A percentile compares a stretch with the other conserved stretches of the same genome.
Conservation (phyloP, 2,329 filamentous ascomycete species). For the Fusarium subtropicale region DNA sequence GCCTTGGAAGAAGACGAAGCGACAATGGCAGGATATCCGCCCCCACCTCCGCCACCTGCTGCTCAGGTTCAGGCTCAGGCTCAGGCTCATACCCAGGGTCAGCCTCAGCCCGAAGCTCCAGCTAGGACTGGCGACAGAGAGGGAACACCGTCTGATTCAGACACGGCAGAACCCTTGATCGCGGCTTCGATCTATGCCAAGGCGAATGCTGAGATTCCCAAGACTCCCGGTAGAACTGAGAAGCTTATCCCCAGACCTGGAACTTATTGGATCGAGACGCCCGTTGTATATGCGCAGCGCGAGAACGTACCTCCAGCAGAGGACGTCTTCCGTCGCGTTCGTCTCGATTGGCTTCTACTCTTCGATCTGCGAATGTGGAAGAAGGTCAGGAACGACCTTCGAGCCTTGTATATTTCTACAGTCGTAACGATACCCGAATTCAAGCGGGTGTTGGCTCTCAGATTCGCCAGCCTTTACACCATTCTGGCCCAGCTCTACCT, state of each 20-base stretch:
- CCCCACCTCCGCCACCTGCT: conserved; percentile 71
- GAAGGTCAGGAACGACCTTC: conserved; percentile 87
- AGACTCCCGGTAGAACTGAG: conserved; percentile 74
- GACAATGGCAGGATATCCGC: conserved; percentile 78
- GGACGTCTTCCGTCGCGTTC: conserved; percentile 88
- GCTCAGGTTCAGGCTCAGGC: conserved; percentile 59
- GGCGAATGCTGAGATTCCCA: conserved; percentile 79
- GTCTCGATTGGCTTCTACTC: conserved; percentile 92
- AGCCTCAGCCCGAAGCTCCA: conserved; percentile 57
- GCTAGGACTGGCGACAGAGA: conserved; percentile 64
- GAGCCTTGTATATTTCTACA: conserved; percentile 94
- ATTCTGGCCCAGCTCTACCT: conserved; percentile 93
- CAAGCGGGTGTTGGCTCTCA: conserved; percentile 90
- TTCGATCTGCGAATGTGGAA: conserved; percentile 98
- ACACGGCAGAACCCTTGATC: conserved; percentile 73
- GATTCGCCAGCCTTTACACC: conserved; percentile 96
- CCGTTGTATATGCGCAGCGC: conserved; percentile 73
- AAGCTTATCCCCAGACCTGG: conserved; percentile 71
- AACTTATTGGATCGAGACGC: conserved; percentile 87
- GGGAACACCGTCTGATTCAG: conserved; percentile 77
- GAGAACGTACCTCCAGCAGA: conserved; percentile 78
- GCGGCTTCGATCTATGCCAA: conserved; percentile 71
- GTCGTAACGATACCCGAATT: conserved; percentile 96
- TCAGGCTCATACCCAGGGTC: conserved; percentile 61
- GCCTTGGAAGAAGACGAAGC: conserved; percentile 81